Base-by-base conservation (phyloP, 495 filamentous ascomycete genomes). In the Aspergillus sparsus region DNA sequence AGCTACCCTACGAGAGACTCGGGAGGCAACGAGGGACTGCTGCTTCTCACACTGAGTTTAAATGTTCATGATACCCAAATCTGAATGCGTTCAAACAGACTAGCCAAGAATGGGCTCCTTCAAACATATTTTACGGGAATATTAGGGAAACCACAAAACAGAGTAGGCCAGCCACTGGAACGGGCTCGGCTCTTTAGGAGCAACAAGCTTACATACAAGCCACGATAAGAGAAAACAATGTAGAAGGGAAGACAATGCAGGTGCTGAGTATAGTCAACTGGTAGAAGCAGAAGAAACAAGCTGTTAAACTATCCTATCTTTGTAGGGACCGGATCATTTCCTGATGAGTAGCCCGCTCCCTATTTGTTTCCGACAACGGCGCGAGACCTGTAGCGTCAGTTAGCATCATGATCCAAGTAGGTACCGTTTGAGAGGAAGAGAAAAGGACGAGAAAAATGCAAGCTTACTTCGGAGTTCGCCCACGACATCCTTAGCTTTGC, bases 401-500 rank as follows among this genome's bases (percentile, higher is more conserved):
- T 33, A 58, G 32, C 35, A 36, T 13, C 37, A 11, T 16, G 18
- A 8, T 47, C 6, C 6, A 21, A 16, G 15, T 9, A 47, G 44
- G 15, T 47, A 21, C 5, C 0, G 6, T 9, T 6, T 16, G 10
- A 47, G 11, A 41, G 37, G n/a, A 41, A 13, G 52, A 6, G 42
- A 10, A 3, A 39, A 18, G 37, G 37, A 32, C 61, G 7, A 10
- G 0, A 41, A 36, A 49, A 18, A 53, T 11, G 35, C 15, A 12
- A 59, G 57, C 84, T 73, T 80, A 89, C 94, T 98, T 68, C 94
- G 83, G 69, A 99, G 80, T 71, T 98, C 93, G 35, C 93, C 94
- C n/a, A 99, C 93, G 4, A 99, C 92, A 74, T 99, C 94, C 82
- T 93, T 97, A 10, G 94, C 94, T 80, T 99, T 99, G 61, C 94